Evolutionary conservation across 139 green algal species (phyloP).

Genomic region (Picochlorum sp.): DNA sequence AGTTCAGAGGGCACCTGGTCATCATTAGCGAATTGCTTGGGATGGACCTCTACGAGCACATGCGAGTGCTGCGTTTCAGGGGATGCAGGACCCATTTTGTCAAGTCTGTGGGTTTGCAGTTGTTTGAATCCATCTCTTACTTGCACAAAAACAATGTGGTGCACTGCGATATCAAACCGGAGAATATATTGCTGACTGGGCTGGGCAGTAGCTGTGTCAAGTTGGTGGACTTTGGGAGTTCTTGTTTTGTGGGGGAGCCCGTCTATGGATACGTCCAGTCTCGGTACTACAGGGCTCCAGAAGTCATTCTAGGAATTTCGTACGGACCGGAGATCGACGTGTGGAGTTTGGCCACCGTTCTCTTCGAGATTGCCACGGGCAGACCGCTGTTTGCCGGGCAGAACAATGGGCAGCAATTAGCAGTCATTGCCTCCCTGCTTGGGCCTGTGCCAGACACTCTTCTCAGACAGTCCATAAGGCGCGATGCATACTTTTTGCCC

Average conservation of each 20-base stretch:
- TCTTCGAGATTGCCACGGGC: conserved; percentile 23
- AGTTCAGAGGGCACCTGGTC: conserved; percentile 82
- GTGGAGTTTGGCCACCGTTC: conserved; percentile 93
- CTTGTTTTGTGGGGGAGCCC: conserved; percentile 76
- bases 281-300: conserved; percentile 86
- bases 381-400: conserved; percentile 13
- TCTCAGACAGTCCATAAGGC: conserved; percentile 50
- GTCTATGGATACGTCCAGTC: conserved; percentile 97
- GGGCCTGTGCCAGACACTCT: conserved; percentile 56
- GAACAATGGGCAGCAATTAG: conserved; percentile 82
- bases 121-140: conserved; percentile 73
- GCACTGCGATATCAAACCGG: conserved; percentile 97
- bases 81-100: conserved; percentile 76
- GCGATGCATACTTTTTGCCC: conserved; percentile 63
- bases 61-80: conserved; percentile 79
- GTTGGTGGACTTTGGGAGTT: conserved; percentile 93
- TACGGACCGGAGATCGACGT: conserved; percentile 93
- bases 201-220: conserved; percentile 6
- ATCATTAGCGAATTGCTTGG: conserved; percentile 93
- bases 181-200: conserved; percentile 86
- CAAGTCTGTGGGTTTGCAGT: conserved; percentile 68
- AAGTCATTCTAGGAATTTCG: conserved; percentile 76
- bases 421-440: conserved; percentile 78
- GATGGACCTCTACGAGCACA: conserved; percentile 94
- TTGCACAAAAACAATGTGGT: conserved; percentile 77